Percentiles rank a stretch among this genome's conserved stretches.
These are phyloP conservation scores for Auricularia auricula-judae DNA, from an alignment of 768 basidiomycete genomes.

Conservation along the genomic window DNA sequence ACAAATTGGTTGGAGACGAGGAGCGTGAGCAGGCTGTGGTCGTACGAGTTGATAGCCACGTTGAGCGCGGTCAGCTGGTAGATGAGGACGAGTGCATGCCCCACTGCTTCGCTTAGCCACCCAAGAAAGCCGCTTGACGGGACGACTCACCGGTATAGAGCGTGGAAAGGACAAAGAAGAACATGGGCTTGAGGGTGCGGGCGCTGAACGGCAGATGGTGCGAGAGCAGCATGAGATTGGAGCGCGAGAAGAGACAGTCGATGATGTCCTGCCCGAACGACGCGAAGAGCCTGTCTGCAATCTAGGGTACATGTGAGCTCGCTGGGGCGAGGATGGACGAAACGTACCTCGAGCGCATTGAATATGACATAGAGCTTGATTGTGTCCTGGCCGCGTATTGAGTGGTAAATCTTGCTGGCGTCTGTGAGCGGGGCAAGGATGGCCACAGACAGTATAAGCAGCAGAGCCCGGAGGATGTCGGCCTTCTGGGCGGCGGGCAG, in stretches of 20 bases:
- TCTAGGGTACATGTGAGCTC: constrained; percentile 35
- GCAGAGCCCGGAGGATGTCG: constrained; percentile 71
- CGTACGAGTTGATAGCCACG: constrained; percentile 96
- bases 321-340: too few relatives aligned
- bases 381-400: constrained; percentile 94
- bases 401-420: constrained; percentile 95
- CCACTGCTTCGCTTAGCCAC: constrained; percentile 36
- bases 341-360: constrained; percentile 86
- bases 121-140: neutral
- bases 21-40: constrained; percentile 86
- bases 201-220: constrained; percentile 47
- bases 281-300: constrained; percentile 86
- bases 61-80: constrained; percentile 93
- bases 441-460: constrained; percentile 63
- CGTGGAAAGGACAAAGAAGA: constrained; percentile 74
- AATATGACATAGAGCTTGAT: constrained; percentile 99
- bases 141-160: constrained; percentile 63
- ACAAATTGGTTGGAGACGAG: constrained; percentile 98
- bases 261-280: constrained; percentile 97
- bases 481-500: constrained; percentile 86
- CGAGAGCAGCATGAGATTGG: constrained; percentile 69
- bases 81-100: constrained; percentile 88
- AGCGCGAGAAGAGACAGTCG: constrained; percentile 90
- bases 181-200: constrained; percentile 63
- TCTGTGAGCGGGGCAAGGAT: constrained; percentile 79